Evolutionary conservation across 768 basidiomycete genomes (phyloP).

Genomic region (Tricholoma furcatifolium): DNA sequence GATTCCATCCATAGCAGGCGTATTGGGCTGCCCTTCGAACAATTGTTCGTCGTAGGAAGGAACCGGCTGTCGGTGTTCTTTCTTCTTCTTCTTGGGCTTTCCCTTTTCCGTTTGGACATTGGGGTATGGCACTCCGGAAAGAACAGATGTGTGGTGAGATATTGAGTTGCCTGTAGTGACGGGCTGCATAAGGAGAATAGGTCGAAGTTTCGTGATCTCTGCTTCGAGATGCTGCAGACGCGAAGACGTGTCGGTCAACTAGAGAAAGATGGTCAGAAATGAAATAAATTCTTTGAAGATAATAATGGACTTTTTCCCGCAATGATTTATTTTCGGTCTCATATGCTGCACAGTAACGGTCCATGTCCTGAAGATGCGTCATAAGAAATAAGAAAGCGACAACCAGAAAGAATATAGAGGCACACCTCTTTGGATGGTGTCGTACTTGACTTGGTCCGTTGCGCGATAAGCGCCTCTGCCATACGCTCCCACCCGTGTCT

Average conservation of each 20-base stretch:
- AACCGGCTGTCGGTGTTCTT: constrained; percentile 15
- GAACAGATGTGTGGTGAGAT: constrained; percentile 21
- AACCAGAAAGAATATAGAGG: not conserved
- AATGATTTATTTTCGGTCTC: constrained; percentile 63
- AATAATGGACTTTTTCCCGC: constrained; percentile 52
- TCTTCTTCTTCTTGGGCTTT: constrained; percentile 23
- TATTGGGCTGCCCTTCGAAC: constrained; percentile 4
- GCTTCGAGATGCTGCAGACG: constrained; percentile 57
- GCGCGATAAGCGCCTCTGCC: constrained; percentile 63
- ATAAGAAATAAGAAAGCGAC: not conserved
- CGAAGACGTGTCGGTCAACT: constrained; percentile 60
- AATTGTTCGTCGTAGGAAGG: constrained; percentile 14
- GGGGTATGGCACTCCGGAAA: constrained; percentile 24
- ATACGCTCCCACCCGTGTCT: constrained; percentile 63
- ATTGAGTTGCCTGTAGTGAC: constrained; percentile 24
- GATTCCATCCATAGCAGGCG: constrained; percentile 8
- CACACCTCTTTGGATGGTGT: constrained; percentile 17
- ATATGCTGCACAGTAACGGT: constrained; percentile 45
- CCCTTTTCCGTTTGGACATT: constrained; percentile 21
- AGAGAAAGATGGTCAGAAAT: constrained; percentile 7
- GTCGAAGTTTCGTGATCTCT: constrained; percentile 65
- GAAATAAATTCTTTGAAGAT: not conserved
- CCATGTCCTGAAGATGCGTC: constrained; percentile 45
- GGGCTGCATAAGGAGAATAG: constrained; percentile 67
- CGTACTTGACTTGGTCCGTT: constrained; percentile 38